Evolutionary conservation across 129 eudicot species (phyloP).

Genomic region (Escallonia herrerae): DNA sequence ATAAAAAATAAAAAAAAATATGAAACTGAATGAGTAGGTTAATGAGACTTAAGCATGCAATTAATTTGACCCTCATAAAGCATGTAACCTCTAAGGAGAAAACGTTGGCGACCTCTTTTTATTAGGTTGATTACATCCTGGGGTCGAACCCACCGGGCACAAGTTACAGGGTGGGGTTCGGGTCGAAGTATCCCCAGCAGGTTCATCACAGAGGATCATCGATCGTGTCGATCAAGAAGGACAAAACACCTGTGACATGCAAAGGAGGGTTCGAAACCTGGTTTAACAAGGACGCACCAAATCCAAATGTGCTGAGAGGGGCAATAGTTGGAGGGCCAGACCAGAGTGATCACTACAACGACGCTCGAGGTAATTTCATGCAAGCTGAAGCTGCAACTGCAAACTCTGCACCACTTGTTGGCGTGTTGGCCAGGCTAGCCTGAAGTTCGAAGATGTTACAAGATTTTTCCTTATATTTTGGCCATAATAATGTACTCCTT

Average conservation of each 20-base stretch:
- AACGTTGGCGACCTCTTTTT: background rate
- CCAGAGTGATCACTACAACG: conserved; percentile 17
- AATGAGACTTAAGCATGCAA: too few relatives aligned
- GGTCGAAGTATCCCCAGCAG: conserved; percentile 36
- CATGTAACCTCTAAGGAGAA: too few relatives aligned
- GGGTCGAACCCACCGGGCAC: conserved; percentile 48
- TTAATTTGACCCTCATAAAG: too few relatives aligned
- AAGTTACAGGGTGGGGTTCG: conserved; percentile 69
- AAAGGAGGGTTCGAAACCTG: conserved; percentile 53
- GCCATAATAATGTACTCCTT: too few relatives aligned
- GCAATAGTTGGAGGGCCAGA: conserved; percentile 44
- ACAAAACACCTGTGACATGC: conserved; percentile 49
- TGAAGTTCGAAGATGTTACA: too few relatives aligned
- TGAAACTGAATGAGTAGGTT: background rate
- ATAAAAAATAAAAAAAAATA: background rate
- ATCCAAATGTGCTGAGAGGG: conserved; percentile 35
- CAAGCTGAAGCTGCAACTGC: conserved; percentile 41
- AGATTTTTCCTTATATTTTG: too few relatives aligned
- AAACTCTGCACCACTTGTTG: conserved; percentile 31
- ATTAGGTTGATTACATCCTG: conserved; percentile 51
- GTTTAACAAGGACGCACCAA: conserved; percentile 32
- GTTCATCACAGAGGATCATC: conserved; percentile 76
- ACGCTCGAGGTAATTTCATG: conserved; percentile 25
- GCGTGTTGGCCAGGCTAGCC: conserved; percentile 23
- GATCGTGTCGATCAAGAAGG: conserved; percentile 38